phyloP scores from a whole-genome alignment of 1,284 basidiomycete species.

The Amylostereum chailletii region DNA sequence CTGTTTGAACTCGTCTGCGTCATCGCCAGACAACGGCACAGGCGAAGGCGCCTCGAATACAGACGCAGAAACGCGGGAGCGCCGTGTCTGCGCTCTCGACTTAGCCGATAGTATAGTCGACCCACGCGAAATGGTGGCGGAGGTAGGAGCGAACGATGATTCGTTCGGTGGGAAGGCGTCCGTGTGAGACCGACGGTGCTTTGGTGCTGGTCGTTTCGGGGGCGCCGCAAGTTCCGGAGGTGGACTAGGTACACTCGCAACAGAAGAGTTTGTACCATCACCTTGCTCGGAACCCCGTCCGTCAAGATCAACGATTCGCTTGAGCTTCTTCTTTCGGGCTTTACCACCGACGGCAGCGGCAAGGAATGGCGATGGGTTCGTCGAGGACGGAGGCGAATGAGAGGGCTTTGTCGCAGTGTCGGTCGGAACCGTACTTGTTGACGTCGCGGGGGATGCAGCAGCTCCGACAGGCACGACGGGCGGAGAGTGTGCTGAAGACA shows the following conservation, averaged over 20 bases:
- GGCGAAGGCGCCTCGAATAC: slow-evolving; percentile 45
- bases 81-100: slow-evolving; percentile 34
- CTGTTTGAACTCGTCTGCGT: slow-evolving; percentile 31
- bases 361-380: slow-evolving; percentile 32
- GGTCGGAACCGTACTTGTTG: slow-evolving; percentile 10
- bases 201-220: neutral
- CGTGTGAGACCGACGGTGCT: slow-evolving; percentile 14
- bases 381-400: slow-evolving; percentile 30
- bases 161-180: slow-evolving; percentile 2
- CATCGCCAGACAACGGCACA: slow-evolving; percentile 20
- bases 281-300: slow-evolving; percentile 25
- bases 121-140: slow-evolving; percentile 12
- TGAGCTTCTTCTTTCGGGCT: slow-evolving; percentile 46
- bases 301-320: slow-evolving; percentile 66
- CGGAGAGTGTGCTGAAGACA: slow-evolving; percentile 45
- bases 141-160: neutral
- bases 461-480: slow-evolving; percentile 46
- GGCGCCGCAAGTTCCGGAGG: neutral
- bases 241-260: neutral
- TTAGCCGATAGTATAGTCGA: slow-evolving; percentile 5
- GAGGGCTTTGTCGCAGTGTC: slow-evolving; percentile 22
- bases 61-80: slow-evolving; percentile 45
- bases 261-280: slow-evolving; percentile 8
- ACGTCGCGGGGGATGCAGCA: slow-evolving; percentile 13
- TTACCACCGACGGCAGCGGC: slow-evolving; percentile 31